A percentile compares a stretch with the other conserved stretches of the same genome.
Evolutionary conservation across 1,284 basidiomycete genomes (phyloP).

Genomic region (Crepidotus sp.): DNA sequence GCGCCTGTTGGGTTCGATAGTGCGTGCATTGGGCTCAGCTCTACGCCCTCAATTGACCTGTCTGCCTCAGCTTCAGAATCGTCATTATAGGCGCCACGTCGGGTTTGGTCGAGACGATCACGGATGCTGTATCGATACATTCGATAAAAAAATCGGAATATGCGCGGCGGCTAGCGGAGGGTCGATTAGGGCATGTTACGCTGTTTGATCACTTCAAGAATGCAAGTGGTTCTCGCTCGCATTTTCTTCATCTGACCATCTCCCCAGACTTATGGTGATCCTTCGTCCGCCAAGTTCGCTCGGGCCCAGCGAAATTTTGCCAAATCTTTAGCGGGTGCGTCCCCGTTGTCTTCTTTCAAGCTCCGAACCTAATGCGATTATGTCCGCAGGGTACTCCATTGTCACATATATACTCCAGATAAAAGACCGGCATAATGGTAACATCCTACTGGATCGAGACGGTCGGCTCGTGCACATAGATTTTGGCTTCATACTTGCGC

Average conservation of each 20-base stretch:
- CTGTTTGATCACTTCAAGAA: constrained; percentile 85
- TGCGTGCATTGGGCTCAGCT: constrained; percentile 33
- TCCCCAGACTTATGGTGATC: constrained; percentile 79
- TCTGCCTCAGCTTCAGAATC: constrained; percentile 59
- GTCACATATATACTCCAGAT: constrained; percentile 95
- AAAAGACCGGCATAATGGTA: constrained; percentile 98
- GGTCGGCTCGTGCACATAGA: constrained; percentile 96
- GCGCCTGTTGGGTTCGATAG: constrained; percentile 89
- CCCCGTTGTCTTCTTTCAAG: background rate
- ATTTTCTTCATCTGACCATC: background rate
- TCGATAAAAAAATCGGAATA: constrained; percentile 99
- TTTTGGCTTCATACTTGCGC: constrained; percentile 97
- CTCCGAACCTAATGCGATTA: background rate
- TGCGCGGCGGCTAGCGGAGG: constrained; percentile 74
- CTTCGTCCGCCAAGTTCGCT: constrained; percentile 75
- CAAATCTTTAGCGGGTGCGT: constrained; percentile 80
- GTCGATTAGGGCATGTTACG: constrained; percentile 77
- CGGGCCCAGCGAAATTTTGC: constrained; percentile 89
- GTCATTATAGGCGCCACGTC: constrained; percentile 90
- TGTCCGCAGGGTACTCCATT: constrained; percentile 73
- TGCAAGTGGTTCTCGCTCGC: constrained; percentile 36
- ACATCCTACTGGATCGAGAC: constrained; percentile 92
- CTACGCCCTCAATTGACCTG: background rate
- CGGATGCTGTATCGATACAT: constrained; percentile 96
- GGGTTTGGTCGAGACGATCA: constrained; percentile 91